Conservation (phyloP, 2,329 filamentous ascomycete species). For the Colletotrichum sp. region DNA sequence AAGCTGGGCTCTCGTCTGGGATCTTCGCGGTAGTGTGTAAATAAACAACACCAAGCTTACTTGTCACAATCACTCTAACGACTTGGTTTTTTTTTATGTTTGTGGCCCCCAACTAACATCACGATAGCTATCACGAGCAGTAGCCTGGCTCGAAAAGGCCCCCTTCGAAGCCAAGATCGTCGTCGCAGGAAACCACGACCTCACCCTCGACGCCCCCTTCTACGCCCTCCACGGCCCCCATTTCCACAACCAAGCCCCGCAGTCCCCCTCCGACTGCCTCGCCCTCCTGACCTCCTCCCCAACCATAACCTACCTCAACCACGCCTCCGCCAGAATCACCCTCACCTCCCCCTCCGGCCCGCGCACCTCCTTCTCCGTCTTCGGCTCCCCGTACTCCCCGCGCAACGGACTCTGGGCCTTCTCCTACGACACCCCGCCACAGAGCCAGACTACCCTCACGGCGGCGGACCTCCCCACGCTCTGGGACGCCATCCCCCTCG, state of each 20-base stretch:
- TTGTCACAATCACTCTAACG: not conserved
- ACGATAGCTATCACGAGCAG: slow-evolving; percentile 57
- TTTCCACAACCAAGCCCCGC: slow-evolving; percentile 62
- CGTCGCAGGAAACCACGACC: slow-evolving; percentile 77
- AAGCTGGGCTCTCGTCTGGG: not conserved
- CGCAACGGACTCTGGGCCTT: slow-evolving; percentile 69
- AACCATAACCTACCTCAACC: slow-evolving; percentile 69
- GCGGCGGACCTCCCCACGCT: slow-evolving; percentile 39
- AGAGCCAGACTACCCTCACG: not conserved
- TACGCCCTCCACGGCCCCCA: slow-evolving; percentile 56
- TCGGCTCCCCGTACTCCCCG: slow-evolving; percentile 74
- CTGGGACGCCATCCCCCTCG: slow-evolving; percentile 67
- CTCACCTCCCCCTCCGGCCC: slow-evolving; percentile 61
- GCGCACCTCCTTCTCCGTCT: slow-evolving; percentile 67
- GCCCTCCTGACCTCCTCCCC: slow-evolving; percentile 57
- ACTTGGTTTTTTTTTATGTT: no score
- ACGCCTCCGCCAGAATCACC: slow-evolving; percentile 58
- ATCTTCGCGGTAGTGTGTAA: slow-evolving; percentile 1
- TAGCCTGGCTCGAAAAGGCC: slow-evolving; percentile 71
- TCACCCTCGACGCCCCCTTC: slow-evolving; percentile 71
- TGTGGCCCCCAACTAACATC: not conserved
- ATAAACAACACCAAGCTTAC: not conserved
- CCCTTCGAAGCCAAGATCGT: slow-evolving; percentile 75
- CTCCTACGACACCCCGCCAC: slow-evolving; percentile 52
- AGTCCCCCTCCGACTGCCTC: slow-evolving; percentile 60